phyloP scores from a whole-genome alignment of 23 red algal genomes.

The Gracilariopsis chorda region DNA sequence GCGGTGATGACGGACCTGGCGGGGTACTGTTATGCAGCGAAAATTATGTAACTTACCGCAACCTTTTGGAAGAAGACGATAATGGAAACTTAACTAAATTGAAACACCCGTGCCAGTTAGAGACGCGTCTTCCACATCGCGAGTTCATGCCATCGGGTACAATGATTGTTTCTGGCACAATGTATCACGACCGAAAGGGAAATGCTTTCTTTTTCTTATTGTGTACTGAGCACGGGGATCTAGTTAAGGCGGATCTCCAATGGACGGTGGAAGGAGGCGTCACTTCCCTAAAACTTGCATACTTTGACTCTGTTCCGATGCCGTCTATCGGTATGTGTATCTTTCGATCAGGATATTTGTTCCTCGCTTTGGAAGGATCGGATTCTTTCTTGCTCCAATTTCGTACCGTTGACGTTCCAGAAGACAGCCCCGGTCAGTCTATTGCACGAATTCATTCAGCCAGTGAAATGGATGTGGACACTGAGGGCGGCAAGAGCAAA shows the following conservation, averaged over 20 bases:
- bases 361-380: constrained; percentile 70
- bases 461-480: constrained; percentile 2
- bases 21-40: constrained; percentile 72
- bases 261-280: constrained; percentile 10
- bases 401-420: constrained; percentile 13
- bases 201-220: constrained; percentile 84
- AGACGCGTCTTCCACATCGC: constrained; percentile 8
- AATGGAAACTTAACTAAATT: neutral
- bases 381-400: constrained; percentile 42
- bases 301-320: constrained; percentile 72
- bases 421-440: neutral
- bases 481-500: neutral
- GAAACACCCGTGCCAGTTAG: neutral
- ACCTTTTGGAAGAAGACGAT: constrained; percentile 46
- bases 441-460: neutral
- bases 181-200: constrained; percentile 62
- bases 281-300: constrained; percentile 42
- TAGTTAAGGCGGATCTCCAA: constrained; percentile 70
- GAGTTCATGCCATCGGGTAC: constrained; percentile 17
- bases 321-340: constrained; percentile 56
- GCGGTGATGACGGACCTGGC: constrained; percentile 79
- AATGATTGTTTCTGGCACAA: constrained; percentile 60
- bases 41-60: constrained; percentile 40
- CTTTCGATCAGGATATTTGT: constrained; percentile 79
- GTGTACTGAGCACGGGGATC: constrained; percentile 79